These are phyloP conservation scores for Pelargonium citronellum DNA, from an alignment of 441 rosid species.

Conservation along the genomic window DNA sequence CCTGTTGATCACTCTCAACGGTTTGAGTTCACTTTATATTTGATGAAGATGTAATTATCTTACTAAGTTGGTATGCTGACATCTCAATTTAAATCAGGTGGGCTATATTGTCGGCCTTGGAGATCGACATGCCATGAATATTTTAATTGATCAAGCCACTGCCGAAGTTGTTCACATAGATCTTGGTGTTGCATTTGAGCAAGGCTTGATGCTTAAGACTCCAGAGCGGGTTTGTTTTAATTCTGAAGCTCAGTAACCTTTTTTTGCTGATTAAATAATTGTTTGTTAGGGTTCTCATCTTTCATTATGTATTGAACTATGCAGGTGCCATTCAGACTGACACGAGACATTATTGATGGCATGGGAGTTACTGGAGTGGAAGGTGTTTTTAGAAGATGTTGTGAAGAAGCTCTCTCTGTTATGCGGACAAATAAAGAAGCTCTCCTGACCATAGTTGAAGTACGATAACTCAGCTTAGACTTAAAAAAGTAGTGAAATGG, in stretches of 20 bases:
- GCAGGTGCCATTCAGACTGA: slow-evolving; percentile 95
- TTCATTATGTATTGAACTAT: slow-evolving; percentile 17
- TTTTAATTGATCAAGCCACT: slow-evolving; percentile 86
- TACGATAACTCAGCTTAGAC: slow-evolving; percentile 27
- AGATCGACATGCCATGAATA: slow-evolving; percentile 92
- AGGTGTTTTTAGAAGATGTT: slow-evolving; percentile 94
- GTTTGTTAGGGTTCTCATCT: slow-evolving; percentile 14
- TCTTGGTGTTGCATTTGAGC: slow-evolving; percentile 99
- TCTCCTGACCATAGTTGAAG: slow-evolving; percentile 85
- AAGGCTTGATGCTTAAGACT: slow-evolving; percentile 96
- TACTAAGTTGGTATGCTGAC: slow-evolving; percentile 8
- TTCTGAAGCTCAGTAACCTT: slow-evolving; percentile 13
- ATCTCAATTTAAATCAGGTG: slow-evolving; percentile 47
- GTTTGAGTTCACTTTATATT: background rate
- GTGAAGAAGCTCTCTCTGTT: slow-evolving; percentile 89
- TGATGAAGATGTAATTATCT: slow-evolving; percentile 10
- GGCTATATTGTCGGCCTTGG: slow-evolving; percentile 99
- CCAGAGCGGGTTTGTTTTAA: slow-evolving; percentile 68
- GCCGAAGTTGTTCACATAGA: slow-evolving; percentile 99
- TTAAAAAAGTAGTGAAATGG: background rate
- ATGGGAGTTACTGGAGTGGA: slow-evolving; percentile 98
- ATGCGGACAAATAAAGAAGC: slow-evolving; percentile 99
- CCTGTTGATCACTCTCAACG: background rate
- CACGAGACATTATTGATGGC: slow-evolving; percentile 91
- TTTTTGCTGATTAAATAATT: slow-evolving; percentile 10